These are phyloP conservation scores for Dichotomocladium elegans DNA, from an alignment of 371 early-diverging fungal species.

Conservation along the genomic window DNA sequence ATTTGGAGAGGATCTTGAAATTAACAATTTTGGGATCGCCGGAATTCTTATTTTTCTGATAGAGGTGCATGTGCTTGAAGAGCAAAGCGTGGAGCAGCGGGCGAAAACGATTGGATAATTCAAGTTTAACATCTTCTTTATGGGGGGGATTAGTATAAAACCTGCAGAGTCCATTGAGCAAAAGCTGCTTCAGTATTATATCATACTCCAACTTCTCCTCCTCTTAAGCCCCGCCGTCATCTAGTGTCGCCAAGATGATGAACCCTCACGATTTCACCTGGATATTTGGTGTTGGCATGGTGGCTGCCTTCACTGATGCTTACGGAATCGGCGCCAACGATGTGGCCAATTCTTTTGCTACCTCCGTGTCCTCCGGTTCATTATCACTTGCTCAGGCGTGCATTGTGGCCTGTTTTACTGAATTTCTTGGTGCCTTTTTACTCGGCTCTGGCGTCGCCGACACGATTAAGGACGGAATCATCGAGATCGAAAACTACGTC, in stretches of 20 bases:
- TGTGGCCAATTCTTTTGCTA: constrained; percentile 87
- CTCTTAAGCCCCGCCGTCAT: not conserved
- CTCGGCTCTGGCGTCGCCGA: constrained; percentile 75
- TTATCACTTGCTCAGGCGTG: constrained; percentile 71
- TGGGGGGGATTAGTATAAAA: no score
- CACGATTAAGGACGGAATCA: constrained; percentile 74
- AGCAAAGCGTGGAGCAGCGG: not conserved
- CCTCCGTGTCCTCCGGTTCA: constrained; percentile 83
- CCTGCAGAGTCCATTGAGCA: no score
- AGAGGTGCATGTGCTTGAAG: not conserved
- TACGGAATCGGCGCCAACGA: constrained; percentile 83
- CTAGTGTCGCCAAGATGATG: constrained; percentile 37
- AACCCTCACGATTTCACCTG: constrained; percentile 64
- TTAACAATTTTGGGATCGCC: no score
- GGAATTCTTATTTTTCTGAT: no score
- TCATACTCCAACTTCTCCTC: not conserved
- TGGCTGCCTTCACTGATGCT: constrained; percentile 66
- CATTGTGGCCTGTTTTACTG: constrained; percentile 80
- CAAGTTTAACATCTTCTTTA: no score
- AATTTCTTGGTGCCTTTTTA: constrained; percentile 80
- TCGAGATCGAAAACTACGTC: constrained; percentile 47
- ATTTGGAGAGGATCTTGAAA: no score
- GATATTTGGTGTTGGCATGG: constrained; percentile 71
- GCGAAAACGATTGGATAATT: not conserved
- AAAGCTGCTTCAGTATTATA: no score